Base-by-base conservation (phyloP, 2,329 filamentous ascomycete genomes). In the Sclerotinia minor region DNA sequence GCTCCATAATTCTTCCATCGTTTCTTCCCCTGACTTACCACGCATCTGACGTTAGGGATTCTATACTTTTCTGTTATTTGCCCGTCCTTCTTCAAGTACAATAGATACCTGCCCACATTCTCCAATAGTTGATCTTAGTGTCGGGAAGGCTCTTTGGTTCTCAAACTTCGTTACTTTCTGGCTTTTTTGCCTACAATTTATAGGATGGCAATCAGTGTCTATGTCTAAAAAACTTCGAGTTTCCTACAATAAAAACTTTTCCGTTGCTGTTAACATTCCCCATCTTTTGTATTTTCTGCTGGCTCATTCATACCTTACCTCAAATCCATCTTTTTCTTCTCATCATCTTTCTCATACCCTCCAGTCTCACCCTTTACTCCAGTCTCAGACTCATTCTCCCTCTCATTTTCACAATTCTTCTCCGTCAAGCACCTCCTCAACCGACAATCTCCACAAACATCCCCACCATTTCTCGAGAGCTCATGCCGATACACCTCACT, bases 401-500 rank as follows among this genome's bases (percentile, higher is more conserved):
- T 41, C 32, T 38, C 26, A 9, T 9, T 32, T 4, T 3, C 15
- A 35, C 26, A 32, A 19, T 17, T 32, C 19, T 35, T 44, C 26
- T 21, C 26, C 3, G 24, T 13, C 19, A n/a, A 32, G 26, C 11
- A 47, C 3, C 8, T 4, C 11, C 6, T 17, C 8, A 2, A 2
- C 21, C 58, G 13, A 61, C 58, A 61, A 24, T 19, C 44, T 17
- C 26, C 44, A 24, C 58, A 61, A 3, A 3, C 1, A 2, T 60
- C 58, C 11, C 29, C 58, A 2, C 21, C 45, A 24, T 38, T 38
- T 26, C 29, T 35, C 21, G 19, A 26, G 19, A 61, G 24, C 4
- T 61, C 29, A 61, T 61, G 50, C 15, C 29, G 29, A 61, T 50
- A 61, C 44, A 44, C 58, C 15, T 19, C 29, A 35, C 58, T 61